A percentile compares a stretch with the other conserved stretches of the same genome.
Conservation (phyloP, 352 stramenopile genomes). For the Globisporangium splendens region DNA sequence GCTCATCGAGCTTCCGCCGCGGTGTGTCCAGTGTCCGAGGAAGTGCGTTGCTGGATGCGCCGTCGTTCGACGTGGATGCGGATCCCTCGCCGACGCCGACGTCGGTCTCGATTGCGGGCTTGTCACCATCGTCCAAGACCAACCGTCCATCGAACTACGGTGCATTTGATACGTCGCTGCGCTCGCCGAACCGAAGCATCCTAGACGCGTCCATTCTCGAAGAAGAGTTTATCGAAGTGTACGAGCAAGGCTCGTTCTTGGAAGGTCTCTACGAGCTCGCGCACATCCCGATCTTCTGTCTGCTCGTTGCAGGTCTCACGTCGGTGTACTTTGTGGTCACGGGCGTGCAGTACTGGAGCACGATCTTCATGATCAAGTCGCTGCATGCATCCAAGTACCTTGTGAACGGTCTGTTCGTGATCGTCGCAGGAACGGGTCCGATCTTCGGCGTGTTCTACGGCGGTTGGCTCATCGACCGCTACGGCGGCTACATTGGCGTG, state of each 20-base stretch:
- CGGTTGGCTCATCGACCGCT: conserved; percentile 75
- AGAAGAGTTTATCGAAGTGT: conserved; percentile 72
- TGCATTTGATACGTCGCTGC: conserved; percentile 44
- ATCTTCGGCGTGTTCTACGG: conserved; percentile 83
- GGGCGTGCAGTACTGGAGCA: conserved; percentile 85
- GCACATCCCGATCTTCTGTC: conserved; percentile 68
- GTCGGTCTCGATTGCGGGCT: conserved; percentile 19
- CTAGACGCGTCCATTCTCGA: conserved; percentile 65
- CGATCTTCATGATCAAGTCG: conserved; percentile 87
- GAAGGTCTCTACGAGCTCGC: conserved; percentile 60
- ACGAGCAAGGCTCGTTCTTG: conserved; percentile 63
- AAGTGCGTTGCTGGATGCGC: background rate
- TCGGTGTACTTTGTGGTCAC: conserved; percentile 87
- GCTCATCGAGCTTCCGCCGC: conserved; percentile 26
- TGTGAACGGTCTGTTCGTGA: conserved; percentile 76
- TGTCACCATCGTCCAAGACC: conserved; percentile 18
- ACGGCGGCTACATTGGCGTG: conserved; percentile 73
- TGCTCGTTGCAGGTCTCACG: conserved; percentile 74
- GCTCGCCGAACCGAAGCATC: conserved; percentile 48
- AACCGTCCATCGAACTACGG: conserved; percentile 42
- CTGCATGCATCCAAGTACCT: conserved; percentile 80
- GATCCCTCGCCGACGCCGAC: conserved; percentile 4
- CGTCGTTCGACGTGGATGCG: conserved; percentile 14
- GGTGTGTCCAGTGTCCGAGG: conserved; percentile 3
- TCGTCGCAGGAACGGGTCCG: conserved; percentile 74